Evolutionary conservation across 352 stramenopile species (phyloP), one percentile per base, ranked within the genome.

Genomic region (Saprolegnia diclina): DNA sequence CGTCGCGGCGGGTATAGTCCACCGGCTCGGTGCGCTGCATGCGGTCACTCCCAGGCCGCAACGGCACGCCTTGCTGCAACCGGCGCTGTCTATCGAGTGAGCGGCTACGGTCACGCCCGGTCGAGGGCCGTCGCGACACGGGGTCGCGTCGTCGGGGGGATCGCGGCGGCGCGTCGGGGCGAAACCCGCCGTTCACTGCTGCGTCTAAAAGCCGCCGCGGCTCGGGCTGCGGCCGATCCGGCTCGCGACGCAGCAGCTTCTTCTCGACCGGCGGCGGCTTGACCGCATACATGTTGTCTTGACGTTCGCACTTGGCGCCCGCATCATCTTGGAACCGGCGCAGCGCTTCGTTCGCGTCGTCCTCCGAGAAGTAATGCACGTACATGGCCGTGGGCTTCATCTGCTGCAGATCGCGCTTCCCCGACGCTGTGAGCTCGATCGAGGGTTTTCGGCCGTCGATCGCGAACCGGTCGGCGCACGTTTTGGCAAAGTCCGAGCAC

Each of bases 301-400:
- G 35, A 4, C 4, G 52, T 59, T 16, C 26, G 18, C 63, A 26
- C 16, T 11, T 35, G 5, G 16, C n/a, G 11, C 37, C 53, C 4
- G 53, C 9, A 45, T 69, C 63, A 37, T 69, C 63, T 0, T 24
- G 18, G 29, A 48, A 42, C 13, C 19, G 53, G 14, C 22, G 16
- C n/a, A 61, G 29, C 0, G 63, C 63, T 9, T 48, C 46, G 21
- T 59, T 21, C 7, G 63, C 63, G 26, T 69, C 63, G 11, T 69
- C 63, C 53, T 61, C 24, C 53, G 63, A 69, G 24, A 48, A 29
- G 24, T 69, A 69, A 13, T 62, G 45, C 19, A n/a, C 45, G 37
- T 50, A 69, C 29, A 69, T 52, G 29, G 11, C 7, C n/a, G 63
- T 21, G 29, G 5, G 6, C 13, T 18, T 22, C 5, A 24, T 16